phyloP scores from a whole-genome alignment of 306 rosid genomes.

The Dryas alaskensis region DNA sequence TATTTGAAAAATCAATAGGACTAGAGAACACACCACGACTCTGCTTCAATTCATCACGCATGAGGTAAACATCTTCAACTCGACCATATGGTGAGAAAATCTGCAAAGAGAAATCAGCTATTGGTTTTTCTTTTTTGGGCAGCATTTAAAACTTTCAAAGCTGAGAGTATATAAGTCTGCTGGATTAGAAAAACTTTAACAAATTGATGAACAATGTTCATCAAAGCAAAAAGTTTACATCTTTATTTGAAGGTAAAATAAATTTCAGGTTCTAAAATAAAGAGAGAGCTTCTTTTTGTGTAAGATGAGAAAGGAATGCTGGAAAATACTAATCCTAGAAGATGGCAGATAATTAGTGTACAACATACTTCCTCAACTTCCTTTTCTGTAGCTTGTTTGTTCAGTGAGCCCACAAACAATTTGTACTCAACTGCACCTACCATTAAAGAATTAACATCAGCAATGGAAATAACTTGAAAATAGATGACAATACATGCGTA shows the following conservation, averaged over 20 bases:
- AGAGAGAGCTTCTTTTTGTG: background rate
- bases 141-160: constrained; percentile 12
- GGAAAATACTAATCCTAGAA: constrained; percentile 5
- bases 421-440: constrained; percentile 96
- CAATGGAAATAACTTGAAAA: background rate
- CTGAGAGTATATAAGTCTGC: no score
- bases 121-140: constrained; percentile 13
- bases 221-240: background rate
- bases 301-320: constrained; percentile 12
- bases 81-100: constrained; percentile 79
- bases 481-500: background rate
- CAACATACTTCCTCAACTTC: constrained; percentile 89
- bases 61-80: constrained; percentile 94
- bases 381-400: constrained; percentile 78
- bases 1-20: constrained; percentile 16
- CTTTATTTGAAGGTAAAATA: background rate
- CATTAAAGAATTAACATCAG: constrained; percentile 31
- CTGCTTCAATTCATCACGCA: constrained; percentile 91
- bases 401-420: constrained; percentile 90
- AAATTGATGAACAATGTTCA: background rate
- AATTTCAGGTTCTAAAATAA: background rate
- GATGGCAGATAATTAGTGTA: constrained; percentile 27
- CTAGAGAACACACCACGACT: constrained; percentile 73
- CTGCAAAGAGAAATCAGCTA: constrained; percentile 45
- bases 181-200: background rate